Conservation (phyloP, 2,329 filamentous ascomycete genomes). For the Monosporascus cannonballus region DNA sequence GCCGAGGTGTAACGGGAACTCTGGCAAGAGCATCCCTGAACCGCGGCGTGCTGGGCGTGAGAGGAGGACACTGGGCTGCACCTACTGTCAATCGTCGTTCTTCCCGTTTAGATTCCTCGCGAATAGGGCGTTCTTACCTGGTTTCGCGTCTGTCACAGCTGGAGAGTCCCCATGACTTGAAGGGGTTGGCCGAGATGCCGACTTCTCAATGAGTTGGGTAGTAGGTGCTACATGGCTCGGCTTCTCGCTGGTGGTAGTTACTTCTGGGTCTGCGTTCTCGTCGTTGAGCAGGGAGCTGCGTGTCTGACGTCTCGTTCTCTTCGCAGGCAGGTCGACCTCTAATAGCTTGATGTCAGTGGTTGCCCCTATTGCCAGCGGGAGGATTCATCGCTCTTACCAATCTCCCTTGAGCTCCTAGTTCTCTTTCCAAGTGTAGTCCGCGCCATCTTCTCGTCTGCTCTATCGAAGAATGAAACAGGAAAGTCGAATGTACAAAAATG, state of each 20-base stretch:
- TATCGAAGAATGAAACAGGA: not conserved
- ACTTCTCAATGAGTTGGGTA: constrained; percentile 31
- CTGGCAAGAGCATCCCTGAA: constrained; percentile 72
- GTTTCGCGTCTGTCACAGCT: constrained; percentile 8
- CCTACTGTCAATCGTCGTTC: constrained; percentile 7
- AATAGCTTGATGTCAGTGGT: constrained; percentile 11
- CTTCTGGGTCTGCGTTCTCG: constrained; percentile 60
- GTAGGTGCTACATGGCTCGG: constrained; percentile 37
- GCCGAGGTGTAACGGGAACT: constrained; percentile 72
- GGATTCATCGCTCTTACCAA: constrained; percentile 25
- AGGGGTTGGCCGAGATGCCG: constrained; percentile 12
- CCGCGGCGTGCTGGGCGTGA: constrained; percentile 68
- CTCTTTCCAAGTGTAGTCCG: constrained; percentile 40
- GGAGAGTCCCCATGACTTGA: constrained; percentile 8
- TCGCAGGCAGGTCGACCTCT: constrained; percentile 33
- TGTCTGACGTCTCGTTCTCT: constrained; percentile 40
- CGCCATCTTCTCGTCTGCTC: constrained; percentile 15
- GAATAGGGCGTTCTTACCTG: constrained; percentile 8
- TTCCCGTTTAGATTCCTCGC: not conserved
- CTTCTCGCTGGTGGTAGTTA: constrained; percentile 28
- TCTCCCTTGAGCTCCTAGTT: constrained; percentile 30
- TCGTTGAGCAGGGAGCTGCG: constrained; percentile 47
- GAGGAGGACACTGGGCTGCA: constrained; percentile 37
- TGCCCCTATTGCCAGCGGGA: not conserved
- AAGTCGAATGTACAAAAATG: not conserved